Conservation (phyloP, 164 flowering plant species). For the Euptelea pleiosperma region DNA sequence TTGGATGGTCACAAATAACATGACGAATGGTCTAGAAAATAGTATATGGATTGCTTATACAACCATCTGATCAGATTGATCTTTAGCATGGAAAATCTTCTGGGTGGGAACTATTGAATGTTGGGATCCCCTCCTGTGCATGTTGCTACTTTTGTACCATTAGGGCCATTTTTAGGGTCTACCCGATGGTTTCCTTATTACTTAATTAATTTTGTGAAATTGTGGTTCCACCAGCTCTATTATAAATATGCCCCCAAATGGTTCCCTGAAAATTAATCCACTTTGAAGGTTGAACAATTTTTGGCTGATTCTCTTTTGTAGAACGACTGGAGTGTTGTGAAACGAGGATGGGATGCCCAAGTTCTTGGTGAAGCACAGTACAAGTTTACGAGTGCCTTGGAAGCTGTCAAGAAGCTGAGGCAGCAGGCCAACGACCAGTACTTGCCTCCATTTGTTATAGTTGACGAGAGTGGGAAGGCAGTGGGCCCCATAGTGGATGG, state of each 20-base stretch:
- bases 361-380: conserved; percentile 98
- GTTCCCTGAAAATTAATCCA: not conserved
- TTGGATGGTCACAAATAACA: not conserved
- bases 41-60: no score
- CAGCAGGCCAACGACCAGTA: conserved; percentile 71
- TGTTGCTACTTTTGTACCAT: not conserved
- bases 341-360: conserved; percentile 98
- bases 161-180: not conserved
- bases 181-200: not conserved
- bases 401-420: conserved; percentile 82
- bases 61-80: not conserved
- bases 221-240: not conserved
- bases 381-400: conserved; percentile 73
- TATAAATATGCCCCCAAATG: not conserved
- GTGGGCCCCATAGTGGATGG: conserved; percentile 95
- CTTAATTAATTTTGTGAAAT: not conserved
- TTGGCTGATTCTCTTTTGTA: conserved; percentile 21
- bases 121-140: not conserved
- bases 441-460: conserved; percentile 92
- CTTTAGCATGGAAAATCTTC: not conserved
- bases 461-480: conserved; percentile 71
- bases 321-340: conserved; percentile 96
- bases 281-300: no score
- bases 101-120: no score
- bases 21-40: not conserved